Percentiles rank a stretch among this genome's conserved stretches.
phyloP scores from a whole-genome alignment of 345 rosid genomes.

The Microcos paniculata region DNA sequence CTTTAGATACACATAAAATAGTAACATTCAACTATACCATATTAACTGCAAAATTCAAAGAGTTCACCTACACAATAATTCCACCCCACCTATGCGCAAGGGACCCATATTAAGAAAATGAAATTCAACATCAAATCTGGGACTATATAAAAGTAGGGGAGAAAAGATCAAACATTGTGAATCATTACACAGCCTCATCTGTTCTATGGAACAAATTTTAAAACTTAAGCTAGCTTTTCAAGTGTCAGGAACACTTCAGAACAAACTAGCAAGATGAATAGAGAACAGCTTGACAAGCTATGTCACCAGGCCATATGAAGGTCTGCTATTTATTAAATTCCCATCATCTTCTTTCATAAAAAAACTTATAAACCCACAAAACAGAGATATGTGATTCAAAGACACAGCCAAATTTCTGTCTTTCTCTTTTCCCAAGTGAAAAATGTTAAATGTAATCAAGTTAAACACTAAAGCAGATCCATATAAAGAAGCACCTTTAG shows the following conservation, averaged over 20 bases:
- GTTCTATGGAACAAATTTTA: background rate
- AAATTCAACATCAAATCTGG: background rate
- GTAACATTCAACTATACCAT: background rate
- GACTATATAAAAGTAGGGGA: background rate
- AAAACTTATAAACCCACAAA: background rate
- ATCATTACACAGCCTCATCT: no score
- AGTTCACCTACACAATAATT: background rate
- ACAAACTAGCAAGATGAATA: background rate
- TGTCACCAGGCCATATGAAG: background rate
- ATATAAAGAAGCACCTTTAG: slow-evolving; percentile 58
- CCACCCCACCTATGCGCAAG: background rate
- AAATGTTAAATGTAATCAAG: background rate
- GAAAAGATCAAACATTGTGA: no score
- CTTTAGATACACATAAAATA: background rate
- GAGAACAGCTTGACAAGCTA: background rate
- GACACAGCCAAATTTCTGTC: background rate
- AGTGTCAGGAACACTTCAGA: background rate
- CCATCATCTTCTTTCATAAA: background rate
- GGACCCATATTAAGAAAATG: background rate
- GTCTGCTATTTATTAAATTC: background rate
- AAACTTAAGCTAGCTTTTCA: background rate
- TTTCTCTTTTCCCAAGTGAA: no score
- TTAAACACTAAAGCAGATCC: background rate
- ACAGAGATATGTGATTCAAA: background rate
- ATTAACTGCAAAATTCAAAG: background rate